phyloP scores from a whole-genome alignment of 2,329 filamentous ascomycete genomes.

The Malbranchea zuffiana region DNA sequence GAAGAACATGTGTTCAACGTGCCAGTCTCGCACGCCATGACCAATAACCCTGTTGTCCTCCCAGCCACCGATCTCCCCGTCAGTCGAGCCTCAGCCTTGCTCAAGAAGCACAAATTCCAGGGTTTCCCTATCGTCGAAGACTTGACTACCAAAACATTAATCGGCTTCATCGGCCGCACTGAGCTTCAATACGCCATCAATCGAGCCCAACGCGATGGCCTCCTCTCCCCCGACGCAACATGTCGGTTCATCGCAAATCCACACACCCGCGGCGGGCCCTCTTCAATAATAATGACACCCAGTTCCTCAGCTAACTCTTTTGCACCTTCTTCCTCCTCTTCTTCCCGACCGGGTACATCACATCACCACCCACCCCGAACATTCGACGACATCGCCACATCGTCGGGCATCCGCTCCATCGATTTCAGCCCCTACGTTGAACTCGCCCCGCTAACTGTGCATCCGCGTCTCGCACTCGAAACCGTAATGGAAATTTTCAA shows the following conservation, averaged over 20 bases:
- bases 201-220: constrained; percentile 58
- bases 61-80: constrained; percentile 64
- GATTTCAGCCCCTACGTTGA: constrained; percentile 86
- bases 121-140: constrained; percentile 88
- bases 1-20: constrained; percentile 96
- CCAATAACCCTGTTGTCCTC: constrained; percentile 59
- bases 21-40: constrained; percentile 85
- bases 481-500: constrained; percentile 98
- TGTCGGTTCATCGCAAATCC: constrained; percentile 55
- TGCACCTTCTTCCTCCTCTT: constrained; percentile 3
- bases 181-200: constrained; percentile 87
- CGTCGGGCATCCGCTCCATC: constrained; percentile 47
- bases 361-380: constrained; percentile 35
- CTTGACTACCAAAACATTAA: constrained; percentile 54
- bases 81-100: constrained; percentile 62
- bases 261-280: background rate
- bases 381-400: constrained; percentile 50
- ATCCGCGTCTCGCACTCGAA: constrained; percentile 82
- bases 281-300: constrained; percentile 8
- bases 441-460: constrained; percentile 76
- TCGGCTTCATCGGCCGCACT: constrained; percentile 87
- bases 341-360: background rate
- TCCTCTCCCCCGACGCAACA: constrained; percentile 54
- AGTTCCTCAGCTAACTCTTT: constrained; percentile 5
- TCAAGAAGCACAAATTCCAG: constrained; percentile 71